Conservation (phyloP, 352 stramenopile species). For the Globisporangium spiculum region DNA sequence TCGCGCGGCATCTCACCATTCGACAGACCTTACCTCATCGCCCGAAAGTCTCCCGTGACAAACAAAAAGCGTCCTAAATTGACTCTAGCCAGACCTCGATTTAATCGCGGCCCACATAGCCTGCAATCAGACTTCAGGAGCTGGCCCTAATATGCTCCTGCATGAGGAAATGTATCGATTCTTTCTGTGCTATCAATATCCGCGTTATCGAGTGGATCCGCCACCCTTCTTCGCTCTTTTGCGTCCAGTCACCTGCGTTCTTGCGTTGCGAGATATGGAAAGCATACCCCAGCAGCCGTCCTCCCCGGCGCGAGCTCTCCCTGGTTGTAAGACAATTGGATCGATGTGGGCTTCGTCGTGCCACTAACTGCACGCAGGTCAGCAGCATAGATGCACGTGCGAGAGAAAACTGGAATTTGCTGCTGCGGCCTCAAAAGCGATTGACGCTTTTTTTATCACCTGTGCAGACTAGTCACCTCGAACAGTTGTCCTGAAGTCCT, state of each 20-base stretch:
- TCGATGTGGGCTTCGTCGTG: neutral
- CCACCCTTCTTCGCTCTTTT: neutral
- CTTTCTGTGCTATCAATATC: too few species aligned
- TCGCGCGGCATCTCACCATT: neutral
- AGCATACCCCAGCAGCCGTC: neutral
- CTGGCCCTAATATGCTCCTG: neutral
- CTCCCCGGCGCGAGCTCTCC: neutral
- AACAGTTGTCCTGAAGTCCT: neutral
- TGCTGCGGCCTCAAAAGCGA: too few species aligned
- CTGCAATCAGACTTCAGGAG: neutral
- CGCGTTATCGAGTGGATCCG: neutral
- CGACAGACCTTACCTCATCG: neutral
- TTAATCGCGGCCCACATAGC: neutral
- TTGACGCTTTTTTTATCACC: too few species aligned
- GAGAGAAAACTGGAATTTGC: too few species aligned
- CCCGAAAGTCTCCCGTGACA: neutral
- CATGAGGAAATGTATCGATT: neutral
- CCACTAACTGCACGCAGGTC: too few species aligned
- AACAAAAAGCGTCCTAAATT: neutral
- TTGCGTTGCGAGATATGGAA: neutral
- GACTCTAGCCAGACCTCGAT: too few species aligned
- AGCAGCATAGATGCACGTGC: too few species aligned
- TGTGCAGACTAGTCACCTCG: neutral
- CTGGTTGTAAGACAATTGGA: neutral
- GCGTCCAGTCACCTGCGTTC: neutral